Conservation (phyloP, 2,329 filamentous ascomycete genomes). For the Phaeosphaeriaceae sp. region DNA sequence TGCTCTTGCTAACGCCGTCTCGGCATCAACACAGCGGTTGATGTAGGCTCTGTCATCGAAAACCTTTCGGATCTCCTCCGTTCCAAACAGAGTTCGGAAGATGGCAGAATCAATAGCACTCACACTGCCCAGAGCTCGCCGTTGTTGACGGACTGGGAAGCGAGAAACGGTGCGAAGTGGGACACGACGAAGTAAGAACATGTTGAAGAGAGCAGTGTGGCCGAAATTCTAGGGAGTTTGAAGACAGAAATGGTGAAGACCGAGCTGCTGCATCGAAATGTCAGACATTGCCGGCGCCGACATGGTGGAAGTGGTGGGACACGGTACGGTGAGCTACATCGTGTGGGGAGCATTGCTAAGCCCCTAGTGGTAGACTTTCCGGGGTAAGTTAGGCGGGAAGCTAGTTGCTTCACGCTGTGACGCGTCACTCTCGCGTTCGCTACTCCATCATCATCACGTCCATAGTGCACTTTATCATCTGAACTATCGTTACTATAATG, state of each 20-base stretch:
- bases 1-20: conserved; percentile 60
- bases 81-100: conserved; percentile 61
- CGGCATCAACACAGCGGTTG: conserved; percentile 57
- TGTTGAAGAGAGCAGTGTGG: conserved; percentile 20
- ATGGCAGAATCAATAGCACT: conserved; percentile 58
- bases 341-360: conserved; percentile 36
- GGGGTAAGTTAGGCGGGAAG: conserved; percentile 4
- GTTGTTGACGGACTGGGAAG: conserved; percentile 23
- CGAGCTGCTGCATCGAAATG: conserved; percentile 12
- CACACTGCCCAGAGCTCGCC: conserved; percentile 39
- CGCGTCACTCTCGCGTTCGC: conserved; percentile 8
- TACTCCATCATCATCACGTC: not conserved
- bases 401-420: not conserved
- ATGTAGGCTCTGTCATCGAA: conserved; percentile 61
- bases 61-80: conserved; percentile 58
- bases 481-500: too few relatives aligned
- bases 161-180: conserved; percentile 27
- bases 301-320: conserved; percentile 25
- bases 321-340: conserved; percentile 13
- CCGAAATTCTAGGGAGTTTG: conserved; percentile 8
- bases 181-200: conserved; percentile 38
- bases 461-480: not conserved
- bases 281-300: conserved; percentile 16
- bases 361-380: not conserved
- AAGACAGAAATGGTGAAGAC: conserved; percentile 9